Evolutionary conservation across 2,329 filamentous ascomycete species (phyloP).

Genomic region (Ophiobolus disseminans): DNA sequence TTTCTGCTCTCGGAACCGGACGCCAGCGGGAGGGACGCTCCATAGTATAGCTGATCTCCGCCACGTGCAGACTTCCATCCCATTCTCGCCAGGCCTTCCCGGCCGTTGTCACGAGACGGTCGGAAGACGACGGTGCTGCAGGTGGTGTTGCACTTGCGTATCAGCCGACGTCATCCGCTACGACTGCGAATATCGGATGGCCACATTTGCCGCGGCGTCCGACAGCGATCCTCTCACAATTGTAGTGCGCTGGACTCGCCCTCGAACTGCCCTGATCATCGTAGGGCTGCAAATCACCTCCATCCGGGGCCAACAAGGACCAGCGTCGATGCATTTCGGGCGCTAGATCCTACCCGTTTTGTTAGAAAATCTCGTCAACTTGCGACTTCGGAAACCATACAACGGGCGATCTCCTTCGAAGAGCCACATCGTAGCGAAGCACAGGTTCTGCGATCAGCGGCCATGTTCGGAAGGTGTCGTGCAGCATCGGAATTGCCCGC

Average conservation of each 20-base stretch:
- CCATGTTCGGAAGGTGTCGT: conserved; percentile 1
- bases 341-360: conserved; percentile 17
- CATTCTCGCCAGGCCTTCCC: conserved; percentile 18
- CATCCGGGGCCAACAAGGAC: conserved; percentile 17
- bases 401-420: not conserved
- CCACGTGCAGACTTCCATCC: conserved; percentile 19
- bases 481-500: not conserved
- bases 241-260: conserved; percentile 8
- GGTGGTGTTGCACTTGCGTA: not conserved
- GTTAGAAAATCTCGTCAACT: conserved; percentile 2
- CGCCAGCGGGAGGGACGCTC: conserved; percentile 19
- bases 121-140: conserved; percentile 13
- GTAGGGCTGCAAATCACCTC: conserved; percentile 8
- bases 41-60: conserved; percentile 26
- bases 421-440: not conserved
- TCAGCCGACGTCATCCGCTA: conserved; percentile 20
- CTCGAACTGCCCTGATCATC: not conserved
- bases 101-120: conserved; percentile 22
- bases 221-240: conserved; percentile 1
- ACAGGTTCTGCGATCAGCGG: not conserved
- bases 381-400: conserved; percentile 4
- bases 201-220: not conserved
- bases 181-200: conserved; percentile 10
- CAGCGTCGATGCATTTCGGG: conserved; percentile 18
- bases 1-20: conserved; percentile 11